Conservation (phyloP, 1,284 basidiomycete species). For the Meira miltonrushii region DNA sequence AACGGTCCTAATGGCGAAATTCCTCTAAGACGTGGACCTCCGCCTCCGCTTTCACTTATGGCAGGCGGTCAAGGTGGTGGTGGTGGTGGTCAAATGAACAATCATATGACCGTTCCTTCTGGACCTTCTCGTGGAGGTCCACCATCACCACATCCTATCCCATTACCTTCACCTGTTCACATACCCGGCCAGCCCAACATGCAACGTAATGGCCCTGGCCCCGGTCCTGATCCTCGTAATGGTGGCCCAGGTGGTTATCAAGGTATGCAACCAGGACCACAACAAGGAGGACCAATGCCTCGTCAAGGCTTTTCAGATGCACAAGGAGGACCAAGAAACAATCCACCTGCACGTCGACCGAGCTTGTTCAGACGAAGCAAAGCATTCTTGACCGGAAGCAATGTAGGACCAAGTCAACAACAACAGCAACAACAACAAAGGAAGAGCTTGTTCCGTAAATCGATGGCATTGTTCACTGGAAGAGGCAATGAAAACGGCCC, state of each 20-base stretch:
- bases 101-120: too few relatives aligned
- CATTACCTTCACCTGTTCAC: background rate
- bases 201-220: background rate
- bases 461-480: slow-evolving; percentile 37
- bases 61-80: background rate
- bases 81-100: background rate
- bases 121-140: background rate
- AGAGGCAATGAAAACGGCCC: slow-evolving; percentile 4
- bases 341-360: slow-evolving; percentile 12
- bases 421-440: slow-evolving; percentile 9
- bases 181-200: background rate
- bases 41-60: background rate
- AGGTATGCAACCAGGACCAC: background rate
- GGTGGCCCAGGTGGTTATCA: background rate
- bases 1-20: background rate
- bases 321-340: background rate
- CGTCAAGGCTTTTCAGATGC: slow-evolving; percentile 6
- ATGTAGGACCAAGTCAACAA: background rate
- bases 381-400: slow-evolving; percentile 29
- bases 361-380: slow-evolving; percentile 35
- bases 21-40: background rate
- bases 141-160: slow-evolving; percentile 1
- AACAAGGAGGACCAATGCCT: background rate
- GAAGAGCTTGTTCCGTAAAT: slow-evolving; percentile 30
- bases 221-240: background rate